Conservation (phyloP, 1,284 basidiomycete species). For the Ceratobasidium sp. region DNA sequence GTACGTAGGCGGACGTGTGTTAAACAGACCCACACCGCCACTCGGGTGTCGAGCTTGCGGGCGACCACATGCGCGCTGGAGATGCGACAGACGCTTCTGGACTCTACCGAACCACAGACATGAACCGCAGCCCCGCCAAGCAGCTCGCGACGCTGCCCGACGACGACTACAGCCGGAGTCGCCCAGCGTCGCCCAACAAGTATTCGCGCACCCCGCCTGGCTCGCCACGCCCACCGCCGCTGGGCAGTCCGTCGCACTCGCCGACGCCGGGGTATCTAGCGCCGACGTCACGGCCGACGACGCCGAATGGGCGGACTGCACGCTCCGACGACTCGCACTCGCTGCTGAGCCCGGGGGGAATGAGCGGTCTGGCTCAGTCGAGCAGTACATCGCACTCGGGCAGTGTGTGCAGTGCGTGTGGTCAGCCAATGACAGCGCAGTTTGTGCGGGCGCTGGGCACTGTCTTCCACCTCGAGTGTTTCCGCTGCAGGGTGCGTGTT, state of each 20-base stretch:
- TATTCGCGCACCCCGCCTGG: constrained; percentile 17
- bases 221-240: constrained; percentile 8
- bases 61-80: no score
- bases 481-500: constrained; percentile 41
- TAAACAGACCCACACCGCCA: no score
- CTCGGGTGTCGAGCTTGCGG: no score
- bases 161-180: background rate
- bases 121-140: constrained; percentile 21
- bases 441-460: constrained; percentile 95
- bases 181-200: background rate
- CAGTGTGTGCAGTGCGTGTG: constrained; percentile 42
- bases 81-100: no score
- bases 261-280: constrained; percentile 28
- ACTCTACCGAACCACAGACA: background rate
- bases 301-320: constrained; percentile 6
- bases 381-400: constrained; percentile 20
- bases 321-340: constrained; percentile 36
- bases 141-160: constrained; percentile 1
- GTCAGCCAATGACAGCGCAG: constrained; percentile 75
- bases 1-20: background rate
- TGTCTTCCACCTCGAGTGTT: constrained; percentile 59
- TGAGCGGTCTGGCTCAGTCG: constrained; percentile 11
- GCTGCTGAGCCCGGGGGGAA: constrained; percentile 21
- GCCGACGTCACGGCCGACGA: constrained; percentile 20
- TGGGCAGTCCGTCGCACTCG: constrained; percentile 14